These are phyloP conservation scores for Agaricus blazei DNA, from an alignment of 768 basidiomycete genomes.

Conservation along the genomic window DNA sequence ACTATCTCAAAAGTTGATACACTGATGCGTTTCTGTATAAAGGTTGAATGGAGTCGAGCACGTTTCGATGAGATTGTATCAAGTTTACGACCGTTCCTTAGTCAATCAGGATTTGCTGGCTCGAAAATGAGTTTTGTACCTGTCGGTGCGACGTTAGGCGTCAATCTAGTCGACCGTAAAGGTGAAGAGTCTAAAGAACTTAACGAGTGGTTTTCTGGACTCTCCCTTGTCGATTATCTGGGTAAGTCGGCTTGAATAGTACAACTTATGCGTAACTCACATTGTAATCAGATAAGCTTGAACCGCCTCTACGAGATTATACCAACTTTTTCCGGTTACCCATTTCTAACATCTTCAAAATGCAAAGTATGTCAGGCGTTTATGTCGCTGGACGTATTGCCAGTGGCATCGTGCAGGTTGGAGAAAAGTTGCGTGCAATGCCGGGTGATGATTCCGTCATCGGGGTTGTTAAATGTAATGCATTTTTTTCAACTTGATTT, in stretches of 20 bases:
- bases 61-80: conserved; percentile 85
- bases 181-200: conserved; percentile 43
- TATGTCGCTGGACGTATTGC: conserved; percentile 82
- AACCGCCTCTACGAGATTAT: conserved; percentile 78
- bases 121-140: conserved; percentile 83
- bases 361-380: conserved; percentile 65
- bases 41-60: conserved; percentile 85
- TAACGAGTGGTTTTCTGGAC: conserved; percentile 77
- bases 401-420: conserved; percentile 87
- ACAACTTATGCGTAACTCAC: not conserved
- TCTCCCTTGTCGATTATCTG: conserved; percentile 77
- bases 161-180: conserved; percentile 64
- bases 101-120: conserved; percentile 81
- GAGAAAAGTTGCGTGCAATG: conserved; percentile 79
- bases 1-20: not conserved
- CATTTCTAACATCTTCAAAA: conserved; percentile 93
- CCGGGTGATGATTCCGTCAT: conserved; percentile 82
- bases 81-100: conserved; percentile 71
- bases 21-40: conserved; percentile 2
- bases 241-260: conserved; percentile 37
- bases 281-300: conserved; percentile 56
- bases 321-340: conserved; percentile 78
- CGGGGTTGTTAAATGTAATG: conserved; percentile 66
- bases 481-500: not conserved
- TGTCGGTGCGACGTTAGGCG: conserved; percentile 84